A percentile compares a stretch with the other conserved stretches of the same genome.
These are phyloP conservation scores for Lepidium aucheri DNA, from an alignment of 345 rosid genomes.

Conservation along the genomic window DNA sequence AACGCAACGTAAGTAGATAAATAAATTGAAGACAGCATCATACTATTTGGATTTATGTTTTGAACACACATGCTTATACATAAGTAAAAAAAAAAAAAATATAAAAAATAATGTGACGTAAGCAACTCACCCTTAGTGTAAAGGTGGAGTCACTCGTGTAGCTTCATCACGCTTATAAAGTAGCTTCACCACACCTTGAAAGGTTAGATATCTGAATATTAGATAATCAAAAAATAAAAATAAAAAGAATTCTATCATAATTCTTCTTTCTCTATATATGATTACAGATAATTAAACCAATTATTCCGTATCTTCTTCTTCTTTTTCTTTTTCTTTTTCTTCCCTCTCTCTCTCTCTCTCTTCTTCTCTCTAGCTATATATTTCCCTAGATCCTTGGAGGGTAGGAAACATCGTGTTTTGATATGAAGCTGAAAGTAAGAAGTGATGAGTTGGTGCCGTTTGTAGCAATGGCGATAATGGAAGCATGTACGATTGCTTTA, in stretches of 20 bases:
- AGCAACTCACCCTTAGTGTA: slow-evolving; percentile 29
- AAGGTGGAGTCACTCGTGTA: slow-evolving; percentile 42
- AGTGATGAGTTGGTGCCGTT: slow-evolving; percentile 37
- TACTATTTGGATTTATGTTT: slow-evolving; percentile 14
- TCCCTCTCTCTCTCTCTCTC: background rate
- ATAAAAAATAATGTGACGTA: slow-evolving; percentile 12
- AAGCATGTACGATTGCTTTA: slow-evolving; percentile 63
- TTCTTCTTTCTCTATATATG: slow-evolving; percentile 14
- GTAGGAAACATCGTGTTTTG: slow-evolving; percentile 14
- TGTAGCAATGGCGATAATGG: slow-evolving; percentile 54
- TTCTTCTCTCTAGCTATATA: background rate
- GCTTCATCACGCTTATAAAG: slow-evolving; percentile 46
- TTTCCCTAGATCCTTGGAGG: slow-evolving; percentile 22
- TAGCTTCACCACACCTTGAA: slow-evolving; percentile 41
- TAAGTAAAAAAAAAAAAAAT: background rate
- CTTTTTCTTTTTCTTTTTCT: slow-evolving; percentile 1
- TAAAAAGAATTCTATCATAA: background rate
- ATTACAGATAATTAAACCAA: slow-evolving; percentile 14
- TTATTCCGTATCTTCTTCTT: slow-evolving; percentile 11
- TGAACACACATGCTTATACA: background rate
- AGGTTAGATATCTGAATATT: slow-evolving; percentile 34
- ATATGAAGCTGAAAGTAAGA: slow-evolving; percentile 7
- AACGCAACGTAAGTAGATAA: slow-evolving; percentile 13
- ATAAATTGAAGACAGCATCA: slow-evolving; percentile 13
- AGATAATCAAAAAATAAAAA: slow-evolving; percentile 15